These are phyloP conservation scores for Fragaria nilgerrensis DNA, from an alignment of 306 rosid genomes.

Conservation along the genomic window DNA sequence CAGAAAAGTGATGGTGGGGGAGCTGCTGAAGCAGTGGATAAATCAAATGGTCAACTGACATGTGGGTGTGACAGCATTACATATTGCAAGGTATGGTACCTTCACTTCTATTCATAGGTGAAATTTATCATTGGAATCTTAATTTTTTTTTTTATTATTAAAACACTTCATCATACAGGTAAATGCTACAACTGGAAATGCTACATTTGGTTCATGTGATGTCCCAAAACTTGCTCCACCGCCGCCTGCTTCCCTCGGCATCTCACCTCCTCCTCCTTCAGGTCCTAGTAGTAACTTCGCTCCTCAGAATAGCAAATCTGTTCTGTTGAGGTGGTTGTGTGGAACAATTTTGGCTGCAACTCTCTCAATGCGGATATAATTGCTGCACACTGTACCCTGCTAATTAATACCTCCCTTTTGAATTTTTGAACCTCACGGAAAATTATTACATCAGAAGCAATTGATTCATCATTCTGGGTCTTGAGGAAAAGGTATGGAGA, in stretches of 20 bases:
- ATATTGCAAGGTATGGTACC: constrained; percentile 78
- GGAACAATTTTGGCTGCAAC: constrained; percentile 39
- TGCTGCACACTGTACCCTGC: constrained; percentile 10
- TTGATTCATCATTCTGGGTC: constrained; percentile 20
- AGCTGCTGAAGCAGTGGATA: constrained; percentile 87
- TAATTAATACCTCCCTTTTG: background rate
- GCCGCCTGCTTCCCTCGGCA: constrained; percentile 59
- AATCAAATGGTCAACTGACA: constrained; percentile 84
- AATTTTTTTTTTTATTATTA: background rate
- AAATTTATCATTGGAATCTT: background rate
- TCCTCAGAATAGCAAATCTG: constrained; percentile 30
- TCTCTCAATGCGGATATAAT: constrained; percentile 36
- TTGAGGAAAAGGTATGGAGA: background rate
- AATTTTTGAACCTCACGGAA: constrained; percentile 29
- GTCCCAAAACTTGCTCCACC: constrained; percentile 86
- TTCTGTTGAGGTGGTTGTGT: constrained; percentile 35
- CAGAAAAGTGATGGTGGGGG: constrained; percentile 96
- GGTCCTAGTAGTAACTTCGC: constrained; percentile 29
- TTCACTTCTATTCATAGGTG: background rate
- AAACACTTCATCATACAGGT: constrained; percentile 37
- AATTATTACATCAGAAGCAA: constrained; percentile 18
- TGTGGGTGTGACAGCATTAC: constrained; percentile 89
- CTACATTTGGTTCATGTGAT: constrained; percentile 63
- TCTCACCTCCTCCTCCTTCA: constrained; percentile 19
- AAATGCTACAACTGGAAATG: constrained; percentile 50